Evolutionary conservation across 176 grass and related monocot species (phyloP), one percentile per base, ranked within the genome.

Genomic region (Phoenix roebelenii): DNA sequence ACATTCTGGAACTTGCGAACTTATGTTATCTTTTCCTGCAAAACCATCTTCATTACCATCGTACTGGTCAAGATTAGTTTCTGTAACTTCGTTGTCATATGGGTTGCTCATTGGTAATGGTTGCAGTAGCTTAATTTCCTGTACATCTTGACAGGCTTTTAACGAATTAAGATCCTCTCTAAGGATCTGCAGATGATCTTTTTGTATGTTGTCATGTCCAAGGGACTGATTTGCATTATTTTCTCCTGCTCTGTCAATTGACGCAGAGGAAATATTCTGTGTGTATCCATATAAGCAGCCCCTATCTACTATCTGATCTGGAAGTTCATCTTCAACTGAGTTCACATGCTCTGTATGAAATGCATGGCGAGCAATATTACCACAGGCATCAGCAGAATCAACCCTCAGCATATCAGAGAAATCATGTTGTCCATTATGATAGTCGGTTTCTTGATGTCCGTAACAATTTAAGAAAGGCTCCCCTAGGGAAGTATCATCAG

Each of bases 101-200:
- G 48, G 61, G 53, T 79, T 72, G 55, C 53, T 79, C 25, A 19
- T 25, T 52, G 39, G 59, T 63, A 85, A 60, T 29, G 74, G 68
- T 56, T 85, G 72, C 55, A 79, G 78, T 22, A 57, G 67, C 63
- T 76, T 57, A 39, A 63, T 55, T 59, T 85, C 79, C 30, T 79
- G 65, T 55, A 70, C 72, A 82, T 67, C 49, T 7, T 72, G 53
- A 23, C 63, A 76, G 49, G 23, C 64, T 52, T 79, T 81, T 35
- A 85, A 51, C 67, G 82, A 73, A 54, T 53, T 19, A 70, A 62
- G 64, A 73, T 77, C 74, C 29, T 60, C 57, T 65, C 69, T 64
- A 24, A 16, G 64, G 22, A 49, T 62, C 60, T 75, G 74, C 65
- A 22, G 16, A 18, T 68, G 77, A 75, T 56, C 73, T 32, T 72